Conservation (phyloP, 371 early-diverging fungal species). For the Syncephalastrum monosporum region DNA sequence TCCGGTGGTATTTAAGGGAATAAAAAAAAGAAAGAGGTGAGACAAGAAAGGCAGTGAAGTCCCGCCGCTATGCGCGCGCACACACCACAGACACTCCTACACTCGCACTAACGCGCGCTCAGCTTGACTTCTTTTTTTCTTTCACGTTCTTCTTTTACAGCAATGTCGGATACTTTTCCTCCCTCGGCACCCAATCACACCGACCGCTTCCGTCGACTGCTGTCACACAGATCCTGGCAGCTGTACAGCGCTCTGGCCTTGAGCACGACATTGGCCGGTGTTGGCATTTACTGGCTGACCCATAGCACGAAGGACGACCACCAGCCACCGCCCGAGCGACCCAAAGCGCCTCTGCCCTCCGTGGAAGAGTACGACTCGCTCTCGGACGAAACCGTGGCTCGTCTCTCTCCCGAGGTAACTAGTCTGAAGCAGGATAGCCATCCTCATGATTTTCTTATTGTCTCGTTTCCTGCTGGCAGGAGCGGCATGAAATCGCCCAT, state of each 20-base stretch:
- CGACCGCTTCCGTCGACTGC: too few relatives aligned
- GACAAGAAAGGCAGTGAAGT: too few relatives aligned
- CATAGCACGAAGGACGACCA: not conserved
- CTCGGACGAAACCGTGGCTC: constrained; percentile 59
- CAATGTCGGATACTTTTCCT: too few relatives aligned
- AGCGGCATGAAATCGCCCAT: constrained; percentile 66
- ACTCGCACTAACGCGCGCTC: too few relatives aligned
- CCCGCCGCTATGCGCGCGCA: too few relatives aligned
- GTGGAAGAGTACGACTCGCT: constrained; percentile 47
- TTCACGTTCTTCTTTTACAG: too few relatives aligned
- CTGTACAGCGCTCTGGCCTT: constrained; percentile 71
- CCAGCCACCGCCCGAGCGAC: constrained; percentile 18
- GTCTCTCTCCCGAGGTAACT: constrained; percentile 52
- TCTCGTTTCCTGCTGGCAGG: constrained; percentile 29
- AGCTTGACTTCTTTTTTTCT: too few relatives aligned
- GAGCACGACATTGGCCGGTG: constrained; percentile 59
- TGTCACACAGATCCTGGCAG: constrained; percentile 48
- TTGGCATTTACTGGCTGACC: constrained; percentile 55
- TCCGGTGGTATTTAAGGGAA: too few relatives aligned
- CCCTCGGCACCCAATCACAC: too few relatives aligned
- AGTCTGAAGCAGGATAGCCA: not conserved
- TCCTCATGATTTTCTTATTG: not conserved
- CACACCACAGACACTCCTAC: too few relatives aligned
- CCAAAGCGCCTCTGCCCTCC: constrained; percentile 18
- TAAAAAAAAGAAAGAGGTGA: too few relatives aligned